Evolutionary conservation across 2,329 filamentous ascomycete species (phyloP).

Genomic region (Uncinocarpus reesii): DNA sequence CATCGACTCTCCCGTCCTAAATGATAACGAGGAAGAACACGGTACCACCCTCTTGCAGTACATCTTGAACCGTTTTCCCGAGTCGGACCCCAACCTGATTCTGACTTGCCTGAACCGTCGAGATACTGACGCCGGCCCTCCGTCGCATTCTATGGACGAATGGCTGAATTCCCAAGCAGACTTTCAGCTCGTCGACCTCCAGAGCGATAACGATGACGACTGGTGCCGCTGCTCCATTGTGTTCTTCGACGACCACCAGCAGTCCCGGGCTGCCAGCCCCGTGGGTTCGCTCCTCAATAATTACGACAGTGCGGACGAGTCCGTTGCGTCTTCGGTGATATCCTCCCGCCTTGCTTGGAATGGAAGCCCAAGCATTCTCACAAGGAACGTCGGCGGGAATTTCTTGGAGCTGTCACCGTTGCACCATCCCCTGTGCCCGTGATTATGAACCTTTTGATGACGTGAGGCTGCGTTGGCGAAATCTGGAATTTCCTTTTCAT

Average conservation of each 20-base stretch:
- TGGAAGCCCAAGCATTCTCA: background rate
- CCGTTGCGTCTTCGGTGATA: conserved; percentile 1
- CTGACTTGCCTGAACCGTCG: background rate
- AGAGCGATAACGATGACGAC: background rate
- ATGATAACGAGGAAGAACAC: conserved; percentile 1
- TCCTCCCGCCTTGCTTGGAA: conserved; percentile 4
- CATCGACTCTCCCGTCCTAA: background rate
- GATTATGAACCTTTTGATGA: background rate
- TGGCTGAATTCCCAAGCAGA: background rate
- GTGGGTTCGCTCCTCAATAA: conserved; percentile 8
- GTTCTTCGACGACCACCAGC: background rate
- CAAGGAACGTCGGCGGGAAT: background rate
- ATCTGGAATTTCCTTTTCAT: too few species aligned
- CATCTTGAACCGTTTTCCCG: background rate
- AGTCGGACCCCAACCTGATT: background rate
- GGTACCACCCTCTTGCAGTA: background rate
- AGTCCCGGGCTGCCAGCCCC: background rate
- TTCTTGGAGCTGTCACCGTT: conserved; percentile 8
- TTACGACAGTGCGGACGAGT: conserved; percentile 5
- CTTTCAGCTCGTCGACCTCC: background rate
- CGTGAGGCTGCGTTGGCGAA: background rate
- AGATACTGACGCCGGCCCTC: background rate
- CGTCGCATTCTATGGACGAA: background rate
- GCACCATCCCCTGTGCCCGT: background rate
- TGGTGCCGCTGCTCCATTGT: background rate